Evolutionary conservation across 305 asterid genomes (phyloP), one percentile per base, ranked within the genome.

Genomic region (Caryopteris hybrid): DNA sequence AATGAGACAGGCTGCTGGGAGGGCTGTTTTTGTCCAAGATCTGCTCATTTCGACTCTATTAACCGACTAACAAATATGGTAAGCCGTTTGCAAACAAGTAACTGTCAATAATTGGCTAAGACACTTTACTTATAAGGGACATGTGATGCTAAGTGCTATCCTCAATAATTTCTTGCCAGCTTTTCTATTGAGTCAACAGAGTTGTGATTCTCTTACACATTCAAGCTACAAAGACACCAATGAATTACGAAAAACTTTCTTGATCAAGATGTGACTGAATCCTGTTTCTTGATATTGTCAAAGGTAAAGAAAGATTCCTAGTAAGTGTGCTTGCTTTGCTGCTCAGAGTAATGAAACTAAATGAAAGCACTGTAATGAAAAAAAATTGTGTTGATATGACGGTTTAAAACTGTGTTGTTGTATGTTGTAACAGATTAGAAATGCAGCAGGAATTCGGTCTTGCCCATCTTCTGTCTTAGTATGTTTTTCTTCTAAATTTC

Each of bases 1-100:
- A 74, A 84, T 75, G 64, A 78, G 73, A 66, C 88, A 80, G 70
- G 95, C 91, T 42, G 80, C 85, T 23, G 89, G 82, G 75, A 80
- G 84, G 74, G 91, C 98, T 12, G 83, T 71, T 69, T 92, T 92
- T 36, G 69, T 92, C 66, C 96, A 89, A 78, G 96, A 92, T 66
- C 65, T 87, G 78, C 73, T 92, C 34, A 74, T 74, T 67, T 84
- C 96, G 8, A 81, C 95, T 39, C 81, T 92, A 38, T 78, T 87
- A 59, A 76, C 80, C 12, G 90, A 88, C 64, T 72, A 68, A 75
- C 39, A 43, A 65, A 48, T 57, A 55, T 39, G 74, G 81, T 77
- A 76, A 72, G 85, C 65, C 17, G 29, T 46, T 20, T 43, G 38
- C 72, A 60, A 76, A 72, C 17, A 27, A 21, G 39, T 13, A 22